Evolutionary conservation across 164 flowering plant species (phyloP).

Genomic region (Liriodendron chinense): DNA sequence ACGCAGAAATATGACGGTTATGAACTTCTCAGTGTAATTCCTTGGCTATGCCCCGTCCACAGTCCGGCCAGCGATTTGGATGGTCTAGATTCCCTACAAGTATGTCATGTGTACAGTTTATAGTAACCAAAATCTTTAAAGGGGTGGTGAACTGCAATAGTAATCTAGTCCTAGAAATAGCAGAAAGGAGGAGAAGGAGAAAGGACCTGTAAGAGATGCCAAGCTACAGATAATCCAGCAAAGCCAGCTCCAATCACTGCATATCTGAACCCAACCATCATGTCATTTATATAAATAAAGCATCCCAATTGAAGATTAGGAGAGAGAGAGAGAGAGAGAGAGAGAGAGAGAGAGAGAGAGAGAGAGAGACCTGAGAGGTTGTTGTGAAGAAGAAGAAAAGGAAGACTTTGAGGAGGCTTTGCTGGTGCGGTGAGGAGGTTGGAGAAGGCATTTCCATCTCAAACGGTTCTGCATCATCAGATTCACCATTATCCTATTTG

Average conservation of each 20-base stretch:
- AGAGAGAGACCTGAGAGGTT: slow-evolving; percentile 9
- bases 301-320: not conserved
- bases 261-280: slow-evolving; percentile 30
- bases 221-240: slow-evolving; percentile 87
- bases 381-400: slow-evolving; percentile 1
- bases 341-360: slow-evolving; percentile 1
- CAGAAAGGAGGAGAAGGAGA: slow-evolving; percentile 4
- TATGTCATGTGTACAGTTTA: no score
- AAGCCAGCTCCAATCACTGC: slow-evolving; percentile 99
- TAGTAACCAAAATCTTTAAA: no score
- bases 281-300: not conserved
- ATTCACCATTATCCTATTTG: not conserved
- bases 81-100: not conserved
- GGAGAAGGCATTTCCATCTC: not conserved
- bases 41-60: no score
- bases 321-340: not conserved
- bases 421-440: not conserved
- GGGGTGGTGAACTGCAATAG: no score
- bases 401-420: not conserved
- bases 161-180: no score
- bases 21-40: no score
- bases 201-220: slow-evolving; percentile 69
- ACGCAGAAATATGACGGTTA: no score
- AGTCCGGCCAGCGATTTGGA: no score
- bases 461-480: not conserved